A percentile compares a stretch with the other conserved stretches of the same genome.
Conservation (phyloP, 2,329 filamentous ascomycete species). For the Elsinoe necatrix region DNA sequence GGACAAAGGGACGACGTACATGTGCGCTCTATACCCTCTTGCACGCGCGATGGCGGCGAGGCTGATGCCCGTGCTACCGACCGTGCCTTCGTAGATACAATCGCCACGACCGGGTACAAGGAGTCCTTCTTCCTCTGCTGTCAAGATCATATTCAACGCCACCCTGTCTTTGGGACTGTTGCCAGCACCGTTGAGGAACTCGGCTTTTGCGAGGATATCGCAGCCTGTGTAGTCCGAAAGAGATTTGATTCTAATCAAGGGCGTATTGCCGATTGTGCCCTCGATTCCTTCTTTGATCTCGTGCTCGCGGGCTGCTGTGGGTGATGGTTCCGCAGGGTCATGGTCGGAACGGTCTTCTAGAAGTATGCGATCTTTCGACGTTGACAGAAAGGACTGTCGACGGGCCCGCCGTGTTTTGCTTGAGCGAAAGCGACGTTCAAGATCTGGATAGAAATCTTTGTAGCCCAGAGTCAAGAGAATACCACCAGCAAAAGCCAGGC, state of each 20-base stretch:
- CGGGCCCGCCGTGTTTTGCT: slow-evolving; percentile 21
- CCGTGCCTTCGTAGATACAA: slow-evolving; percentile 94
- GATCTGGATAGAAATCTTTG: slow-evolving; percentile 70
- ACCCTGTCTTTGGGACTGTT: slow-evolving; percentile 93
- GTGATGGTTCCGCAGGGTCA: neutral
- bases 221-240: slow-evolving; percentile 82
- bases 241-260: slow-evolving; percentile 75
- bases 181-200: slow-evolving; percentile 91
- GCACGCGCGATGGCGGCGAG: slow-evolving; percentile 82
- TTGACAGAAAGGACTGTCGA: slow-evolving; percentile 21
- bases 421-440: slow-evolving; percentile 56
- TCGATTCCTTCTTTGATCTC: slow-evolving; percentile 71
- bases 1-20: slow-evolving; percentile 41
- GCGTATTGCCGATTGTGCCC: slow-evolving; percentile 87
- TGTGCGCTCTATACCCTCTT: slow-evolving; percentile 82
- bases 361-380: slow-evolving; percentile 24
- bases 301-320: slow-evolving; percentile 16
- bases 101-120: slow-evolving; percentile 75
- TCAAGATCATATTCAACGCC: slow-evolving; percentile 76
- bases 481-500: slow-evolving; percentile 57
- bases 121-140: slow-evolving; percentile 68
- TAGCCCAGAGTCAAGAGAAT: slow-evolving; percentile 66
- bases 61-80: slow-evolving; percentile 92
- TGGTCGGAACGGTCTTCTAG: slow-evolving; percentile 32
- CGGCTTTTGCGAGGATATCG: slow-evolving; percentile 84